Conservation (phyloP, 805 yeast species). For the Diddensiella caesifluorescens region DNA sequence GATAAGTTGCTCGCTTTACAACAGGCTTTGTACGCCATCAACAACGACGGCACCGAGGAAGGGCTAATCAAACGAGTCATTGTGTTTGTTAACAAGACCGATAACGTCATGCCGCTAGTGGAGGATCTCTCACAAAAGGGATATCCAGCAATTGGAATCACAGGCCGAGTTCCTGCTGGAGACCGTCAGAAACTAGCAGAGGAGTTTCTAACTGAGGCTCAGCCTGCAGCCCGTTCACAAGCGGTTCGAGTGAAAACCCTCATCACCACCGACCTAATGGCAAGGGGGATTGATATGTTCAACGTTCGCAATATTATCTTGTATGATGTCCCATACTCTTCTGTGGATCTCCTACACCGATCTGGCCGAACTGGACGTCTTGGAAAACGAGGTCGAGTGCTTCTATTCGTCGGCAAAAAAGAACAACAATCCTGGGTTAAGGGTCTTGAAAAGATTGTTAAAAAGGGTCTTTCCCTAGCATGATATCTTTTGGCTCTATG, state of each 20-base stretch:
- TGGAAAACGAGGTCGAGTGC: slow-evolving; percentile 84
- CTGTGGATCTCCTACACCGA: slow-evolving; percentile 84
- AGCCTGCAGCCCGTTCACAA: slow-evolving; percentile 14
- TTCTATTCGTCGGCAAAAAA: slow-evolving; percentile 62
- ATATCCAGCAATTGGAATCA: slow-evolving; percentile 59
- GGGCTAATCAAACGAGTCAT: slow-evolving; percentile 73
- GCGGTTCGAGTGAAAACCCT: slow-evolving; percentile 52
- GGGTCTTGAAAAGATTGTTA: slow-evolving; percentile 67
- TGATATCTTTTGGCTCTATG: slow-evolving; percentile 4
- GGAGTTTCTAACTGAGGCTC: slow-evolving; percentile 50
- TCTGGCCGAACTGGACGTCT: slow-evolving; percentile 93
- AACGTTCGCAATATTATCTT: slow-evolving; percentile 76
- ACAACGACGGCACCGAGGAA: slow-evolving; percentile 74
- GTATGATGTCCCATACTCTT: slow-evolving; percentile 77
- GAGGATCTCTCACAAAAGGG: slow-evolving; percentile 47
- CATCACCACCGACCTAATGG: slow-evolving; percentile 81
- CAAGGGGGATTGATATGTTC: slow-evolving; percentile 84
- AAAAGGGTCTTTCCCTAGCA: slow-evolving; percentile 24
- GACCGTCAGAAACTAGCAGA: slow-evolving; percentile 54
- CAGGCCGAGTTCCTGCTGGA: slow-evolving; percentile 57
- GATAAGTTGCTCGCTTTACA: slow-evolving; percentile 80
- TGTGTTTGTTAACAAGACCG: slow-evolving; percentile 76
- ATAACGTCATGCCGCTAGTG: slow-evolving; percentile 55
- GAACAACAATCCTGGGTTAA: slow-evolving; percentile 75
- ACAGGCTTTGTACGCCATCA: slow-evolving; percentile 81